Evolutionary conservation across 805 yeast genomes (phyloP), one percentile per base, ranked within the genome.

Genomic region (Metschnikowia orientalis): DNA sequence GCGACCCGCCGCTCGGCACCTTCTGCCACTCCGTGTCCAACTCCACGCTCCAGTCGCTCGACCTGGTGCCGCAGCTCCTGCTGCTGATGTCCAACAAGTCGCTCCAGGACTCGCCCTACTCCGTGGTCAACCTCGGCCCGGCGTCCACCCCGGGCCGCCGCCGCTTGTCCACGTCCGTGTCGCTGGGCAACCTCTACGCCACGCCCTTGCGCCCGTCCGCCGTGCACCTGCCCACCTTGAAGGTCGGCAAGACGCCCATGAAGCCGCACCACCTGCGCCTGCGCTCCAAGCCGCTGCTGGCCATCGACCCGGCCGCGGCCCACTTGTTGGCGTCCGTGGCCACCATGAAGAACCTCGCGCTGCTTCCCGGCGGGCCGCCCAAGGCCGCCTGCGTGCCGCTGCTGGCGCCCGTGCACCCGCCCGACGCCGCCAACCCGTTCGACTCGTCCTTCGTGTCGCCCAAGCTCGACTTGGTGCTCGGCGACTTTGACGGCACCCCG

Each of bases 111-210:
- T 50, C 58, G 16, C 63, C 67, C 4, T 44, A 48, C 30, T 52
- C 60, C n/a, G 35, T 23, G 28, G 33, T 35, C 21, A 34, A 31
- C n/a, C 26, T 29, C 12, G n/a, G 21, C 23, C 31, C 31, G 8
- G 37, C 48, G 23, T 48, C 61, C 22, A 65, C 70, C 6, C 70
- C 71, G 2, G 46, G 63, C 13, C 49, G 61, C 15, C 47, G 70
- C 37, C 58, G 56, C 28, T 55, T 59, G 49, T 52, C 65, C 41
- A 44, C 59, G 25, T 55, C 67, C 37, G 42, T 65, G 27, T 47
- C 60, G 24, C 51, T 65, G 40, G 36, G 43, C 16, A 42, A 43
- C 28, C 38, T 41, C 34, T 47, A 54, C 36, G 46, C 55, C 11
- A 68, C 71, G 2, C 70, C 73, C 1, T 48, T 61, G 23, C 54